These are phyloP conservation scores for Chlorella sp. DNA, from an alignment of 139 green algal species.

Conservation along the genomic window DNA sequence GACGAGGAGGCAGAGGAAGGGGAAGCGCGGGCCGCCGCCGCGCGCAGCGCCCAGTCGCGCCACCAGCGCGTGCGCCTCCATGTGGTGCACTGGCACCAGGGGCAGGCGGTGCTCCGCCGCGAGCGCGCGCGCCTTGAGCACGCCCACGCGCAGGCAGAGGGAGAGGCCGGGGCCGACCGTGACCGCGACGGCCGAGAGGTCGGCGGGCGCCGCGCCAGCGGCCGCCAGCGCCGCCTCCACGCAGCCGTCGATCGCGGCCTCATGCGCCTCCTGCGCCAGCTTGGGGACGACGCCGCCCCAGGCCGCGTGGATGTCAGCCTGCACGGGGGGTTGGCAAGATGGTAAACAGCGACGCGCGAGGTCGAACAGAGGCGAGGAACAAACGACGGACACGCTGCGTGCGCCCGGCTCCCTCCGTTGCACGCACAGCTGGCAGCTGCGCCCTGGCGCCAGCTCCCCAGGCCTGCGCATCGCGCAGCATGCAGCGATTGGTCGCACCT, in stretches of 20 bases:
- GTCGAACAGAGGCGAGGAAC: too few species aligned
- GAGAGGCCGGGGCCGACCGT: constrained; percentile 94
- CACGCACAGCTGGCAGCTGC: too few species aligned
- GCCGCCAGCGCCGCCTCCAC: constrained; percentile 71
- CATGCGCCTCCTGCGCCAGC: constrained; percentile 89
- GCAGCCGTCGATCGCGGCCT: constrained; percentile 87
- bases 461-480: too few species aligned
- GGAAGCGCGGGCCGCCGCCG: constrained; percentile 56
- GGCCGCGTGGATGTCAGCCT: constrained; percentile 91
- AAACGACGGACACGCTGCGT: too few species aligned
- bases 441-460: too few species aligned
- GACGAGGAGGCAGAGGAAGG: constrained; percentile 93
- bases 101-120: constrained; percentile 62
- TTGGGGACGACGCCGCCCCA: constrained; percentile 94
- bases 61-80: constrained; percentile 98
- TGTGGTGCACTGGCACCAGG: constrained; percentile 94
- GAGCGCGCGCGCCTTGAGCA: constrained; percentile 86
- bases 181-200: constrained; percentile 87
- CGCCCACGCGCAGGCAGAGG: constrained; percentile 92
- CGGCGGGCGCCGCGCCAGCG: constrained; percentile 44
- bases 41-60: constrained; percentile 50
- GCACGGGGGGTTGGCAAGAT: too few species aligned
- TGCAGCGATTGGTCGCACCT: too few species aligned
- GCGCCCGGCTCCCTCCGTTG: too few species aligned
- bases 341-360: too few species aligned